Evolutionary conservation across 2,329 filamentous ascomycete genomes (phyloP), one percentile per base, ranked within the genome.

Genomic region (Exophiala viscosa): DNA sequence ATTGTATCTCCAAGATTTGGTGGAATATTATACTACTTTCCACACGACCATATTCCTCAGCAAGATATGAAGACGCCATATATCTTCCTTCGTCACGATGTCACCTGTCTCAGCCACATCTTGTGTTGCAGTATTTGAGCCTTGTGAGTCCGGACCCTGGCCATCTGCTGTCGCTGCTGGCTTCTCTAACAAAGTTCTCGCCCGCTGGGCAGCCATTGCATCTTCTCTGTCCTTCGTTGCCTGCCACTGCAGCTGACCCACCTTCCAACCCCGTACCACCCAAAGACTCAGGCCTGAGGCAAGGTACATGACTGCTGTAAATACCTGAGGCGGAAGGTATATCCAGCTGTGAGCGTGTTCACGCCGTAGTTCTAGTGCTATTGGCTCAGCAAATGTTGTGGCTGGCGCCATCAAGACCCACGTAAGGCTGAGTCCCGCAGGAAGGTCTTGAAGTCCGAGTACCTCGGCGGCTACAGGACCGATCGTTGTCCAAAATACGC

Each of bases 241-340:
- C 9, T 50, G 17, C 49, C 43, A 50, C 36, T 62, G 61, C 9
- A 67, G 52, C 50, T 71, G 65, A 3, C 68, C 65, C 15, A 73
- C 63, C 47, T 72, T 72, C 70, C 70, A 73, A 1, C 66, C 66
- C 23, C 70, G 63, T 6, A 71, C 67, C 5, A 73, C 23, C 69
- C 70, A 73, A 31, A 72, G 48, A 57, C 73, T 81, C 7, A 76
- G 14, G 13, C 78, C 78, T 11, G 77, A 80, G 2, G 70, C 76
- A 17, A 86, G 65, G 59, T 80, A 87, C 72, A 85, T 79, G 53
- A 81, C 70, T 1, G 80, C 83, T 0, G 78, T 76, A 57, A 86
- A 86, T 1, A 86, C 61, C 58, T 75, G 73, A 3, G 72, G 68
- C 28, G 65, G 64, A 14, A 73, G 58, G 52, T 74, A 75, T 1